phyloP scores from a whole-genome alignment of 345 rosid genomes.

The Eucalyptus curtisii region DNA sequence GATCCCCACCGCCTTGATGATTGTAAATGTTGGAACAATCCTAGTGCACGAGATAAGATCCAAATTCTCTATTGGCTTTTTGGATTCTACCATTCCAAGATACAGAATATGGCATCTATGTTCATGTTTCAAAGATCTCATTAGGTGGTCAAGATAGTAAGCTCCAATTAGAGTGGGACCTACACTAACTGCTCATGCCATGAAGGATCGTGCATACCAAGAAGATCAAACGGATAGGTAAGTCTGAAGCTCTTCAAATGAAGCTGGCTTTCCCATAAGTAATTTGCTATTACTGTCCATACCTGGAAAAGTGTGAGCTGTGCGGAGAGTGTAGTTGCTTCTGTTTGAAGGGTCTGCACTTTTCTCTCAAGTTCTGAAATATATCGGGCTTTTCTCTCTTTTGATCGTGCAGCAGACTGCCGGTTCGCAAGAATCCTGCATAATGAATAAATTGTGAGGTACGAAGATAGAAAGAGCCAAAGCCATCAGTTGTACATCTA shows the following conservation, averaged over 20 bases:
- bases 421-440: conserved; percentile 84
- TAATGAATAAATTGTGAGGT: not conserved
- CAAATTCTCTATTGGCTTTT: not conserved
- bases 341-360: conserved; percentile 80
- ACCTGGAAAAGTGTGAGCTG: conserved; percentile 80
- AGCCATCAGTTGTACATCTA: not conserved
- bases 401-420: conserved; percentile 79
- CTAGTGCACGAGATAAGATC: not conserved
- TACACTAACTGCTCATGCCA: not conserved
- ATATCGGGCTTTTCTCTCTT: conserved; percentile 73
- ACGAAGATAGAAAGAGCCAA: not conserved
- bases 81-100: not conserved
- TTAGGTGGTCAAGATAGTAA: not conserved
- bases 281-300: not conserved
- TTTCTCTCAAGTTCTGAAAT: conserved; percentile 73
- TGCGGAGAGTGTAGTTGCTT: conserved; percentile 74
- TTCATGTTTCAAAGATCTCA: not conserved
- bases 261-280: not conserved
- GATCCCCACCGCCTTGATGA: not conserved
- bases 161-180: not conserved
- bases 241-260: not conserved
- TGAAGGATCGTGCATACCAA: not conserved
- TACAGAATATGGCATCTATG: not conserved
- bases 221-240: not conserved
- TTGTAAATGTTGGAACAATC: not conserved